phyloP scores from a whole-genome alignment of 768 basidiomycete species.

The Jaapia argillacea region DNA sequence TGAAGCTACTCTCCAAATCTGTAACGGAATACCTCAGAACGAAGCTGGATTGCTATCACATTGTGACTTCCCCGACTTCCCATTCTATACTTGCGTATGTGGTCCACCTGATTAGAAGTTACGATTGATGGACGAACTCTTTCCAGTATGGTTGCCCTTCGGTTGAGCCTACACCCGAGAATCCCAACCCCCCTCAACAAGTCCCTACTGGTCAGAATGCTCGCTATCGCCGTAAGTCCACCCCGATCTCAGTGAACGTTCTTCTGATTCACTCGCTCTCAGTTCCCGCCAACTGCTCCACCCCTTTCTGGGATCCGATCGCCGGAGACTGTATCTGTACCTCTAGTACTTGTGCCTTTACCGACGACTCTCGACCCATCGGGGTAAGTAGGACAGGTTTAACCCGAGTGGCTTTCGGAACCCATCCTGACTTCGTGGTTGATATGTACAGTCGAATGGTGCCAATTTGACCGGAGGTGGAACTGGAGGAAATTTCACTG shows the following conservation, averaged over 20 bases:
- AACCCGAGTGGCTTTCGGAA: constrained; percentile 2
- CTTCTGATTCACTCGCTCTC: constrained; percentile 1
- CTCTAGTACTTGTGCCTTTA: constrained; percentile 45
- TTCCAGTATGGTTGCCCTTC: constrained; percentile 66
- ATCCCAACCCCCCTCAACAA: constrained; percentile 61
- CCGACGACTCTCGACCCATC: constrained; percentile 52
- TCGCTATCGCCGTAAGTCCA: constrained; percentile 44
- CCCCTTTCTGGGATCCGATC: constrained; percentile 77
- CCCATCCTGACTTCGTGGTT: constrained; percentile 4
- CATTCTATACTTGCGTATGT: constrained; percentile 71
- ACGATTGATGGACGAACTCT: not conserved
- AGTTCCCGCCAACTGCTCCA: constrained; percentile 68
- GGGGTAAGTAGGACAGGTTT: constrained; percentile 42
- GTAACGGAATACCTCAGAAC: constrained; percentile 68
- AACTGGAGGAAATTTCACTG: constrained; percentile 25
- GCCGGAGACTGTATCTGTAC: constrained; percentile 54
- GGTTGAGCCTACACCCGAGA: constrained; percentile 36
- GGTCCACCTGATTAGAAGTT: not conserved
- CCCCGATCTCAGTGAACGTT: not conserved
- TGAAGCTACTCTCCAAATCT: constrained; percentile 42
- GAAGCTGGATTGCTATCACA: constrained; percentile 49
- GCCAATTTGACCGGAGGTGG: constrained; percentile 60
- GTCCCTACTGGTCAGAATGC: constrained; percentile 30
- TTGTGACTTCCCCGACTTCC: constrained; percentile 65
- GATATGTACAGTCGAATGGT: constrained; percentile 42